Conservation (phyloP, 2,329 filamentous ascomycete genomes). For the Talaromyces piceae region DNA sequence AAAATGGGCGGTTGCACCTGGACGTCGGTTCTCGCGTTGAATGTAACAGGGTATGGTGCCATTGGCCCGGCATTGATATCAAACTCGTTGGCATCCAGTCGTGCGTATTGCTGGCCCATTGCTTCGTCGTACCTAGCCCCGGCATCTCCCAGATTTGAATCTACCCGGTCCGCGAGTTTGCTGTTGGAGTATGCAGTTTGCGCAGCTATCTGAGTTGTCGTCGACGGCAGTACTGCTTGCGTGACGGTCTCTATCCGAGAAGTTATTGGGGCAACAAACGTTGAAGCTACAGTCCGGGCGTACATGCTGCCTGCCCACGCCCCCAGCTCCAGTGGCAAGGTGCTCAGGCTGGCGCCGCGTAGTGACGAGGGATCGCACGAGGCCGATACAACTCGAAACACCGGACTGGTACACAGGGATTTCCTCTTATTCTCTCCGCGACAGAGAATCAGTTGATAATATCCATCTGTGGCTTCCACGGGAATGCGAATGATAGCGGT, state of each 20-base stretch:
- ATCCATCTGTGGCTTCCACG: conserved; percentile 56
- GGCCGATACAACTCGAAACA: conserved; percentile 62
- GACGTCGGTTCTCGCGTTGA: conserved; percentile 23
- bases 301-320: conserved; percentile 37
- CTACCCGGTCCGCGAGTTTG: conserved; percentile 20
- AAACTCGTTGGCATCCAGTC: conserved; percentile 23
- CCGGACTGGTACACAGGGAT: conserved; percentile 57
- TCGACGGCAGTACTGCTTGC: conserved; percentile 22
- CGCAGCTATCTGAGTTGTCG: conserved; percentile 24
- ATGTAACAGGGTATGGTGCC: conserved; percentile 25
- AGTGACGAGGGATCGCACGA: conserved; percentile 55
- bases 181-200: conserved; percentile 26
- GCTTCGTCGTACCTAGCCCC: conserved; percentile 32
- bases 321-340: conserved; percentile 59
- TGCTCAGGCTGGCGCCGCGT: conserved; percentile 57
- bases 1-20: not conserved
- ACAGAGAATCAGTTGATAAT: conserved; percentile 61
- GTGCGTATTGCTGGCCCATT: conserved; percentile 27
- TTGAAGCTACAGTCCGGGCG: conserved; percentile 28
- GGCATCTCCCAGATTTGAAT: conserved; percentile 22
- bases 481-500: conserved; percentile 61
- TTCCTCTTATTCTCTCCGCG: conserved; percentile 45
- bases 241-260: conserved; percentile 20
- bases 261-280: conserved; percentile 18
- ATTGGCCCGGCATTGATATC: conserved; percentile 23